Conservation (phyloP, 768 basidiomycete species). For the Calocera cornea region DNA sequence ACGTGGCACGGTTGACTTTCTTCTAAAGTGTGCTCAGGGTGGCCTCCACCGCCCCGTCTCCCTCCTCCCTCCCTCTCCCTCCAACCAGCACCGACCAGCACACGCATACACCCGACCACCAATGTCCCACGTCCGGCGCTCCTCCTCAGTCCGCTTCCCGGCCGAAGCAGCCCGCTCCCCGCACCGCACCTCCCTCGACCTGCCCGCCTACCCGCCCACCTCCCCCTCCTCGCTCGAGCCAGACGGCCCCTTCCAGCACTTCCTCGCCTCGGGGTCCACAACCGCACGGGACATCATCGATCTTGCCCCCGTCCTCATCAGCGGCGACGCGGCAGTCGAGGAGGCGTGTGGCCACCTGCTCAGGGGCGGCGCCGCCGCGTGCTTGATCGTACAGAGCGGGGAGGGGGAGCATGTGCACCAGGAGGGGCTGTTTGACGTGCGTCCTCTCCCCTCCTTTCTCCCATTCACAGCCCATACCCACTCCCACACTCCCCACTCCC, state of each 20-base stretch:
- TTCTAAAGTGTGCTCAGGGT: not conserved
- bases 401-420: constrained; percentile 23
- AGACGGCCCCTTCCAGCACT: not conserved
- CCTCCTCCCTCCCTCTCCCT: not conserved
- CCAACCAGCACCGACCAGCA: too few species aligned
- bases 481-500: constrained; percentile 2
- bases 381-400: constrained; percentile 8
- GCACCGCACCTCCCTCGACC: not conserved
- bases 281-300: not conserved
- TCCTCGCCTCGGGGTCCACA: not conserved
- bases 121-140: not conserved
- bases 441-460: constrained; percentile 17
- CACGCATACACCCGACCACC: not conserved
- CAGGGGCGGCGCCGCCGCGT: not conserved
- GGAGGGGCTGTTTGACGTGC: constrained; percentile 60
- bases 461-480: too few species aligned
- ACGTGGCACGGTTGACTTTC: too few species aligned
- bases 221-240: not conserved
- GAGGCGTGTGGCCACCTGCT: constrained; percentile 61
- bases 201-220: not conserved
- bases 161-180: not conserved
- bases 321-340: constrained; percentile 62
- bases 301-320: constrained; percentile 42
- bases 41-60: not conserved
- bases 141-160: not conserved